A percentile compares a stretch with the other conserved stretches of the same genome.
Conservation (phyloP, 257 asterid genomes). For the Nicotiana knightiana region DNA sequence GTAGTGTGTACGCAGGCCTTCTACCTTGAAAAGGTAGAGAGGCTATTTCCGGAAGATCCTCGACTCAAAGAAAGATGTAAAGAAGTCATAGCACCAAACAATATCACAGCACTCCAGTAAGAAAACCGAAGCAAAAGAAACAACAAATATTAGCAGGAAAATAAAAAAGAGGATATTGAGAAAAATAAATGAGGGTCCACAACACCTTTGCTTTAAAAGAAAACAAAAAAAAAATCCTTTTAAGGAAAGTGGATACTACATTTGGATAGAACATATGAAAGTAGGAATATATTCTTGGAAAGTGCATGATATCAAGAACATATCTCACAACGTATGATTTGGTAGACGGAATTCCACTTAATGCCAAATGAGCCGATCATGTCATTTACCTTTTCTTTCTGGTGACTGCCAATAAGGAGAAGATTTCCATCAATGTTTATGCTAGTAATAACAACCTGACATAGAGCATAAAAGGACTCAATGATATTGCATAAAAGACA, state of each 20-base stretch:
- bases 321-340: not conserved
- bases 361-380: not conserved
- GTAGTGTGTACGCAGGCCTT: too few relatives aligned
- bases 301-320: not conserved
- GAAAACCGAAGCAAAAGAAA: too few relatives aligned
- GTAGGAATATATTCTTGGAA: not conserved
- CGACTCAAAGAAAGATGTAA: too few relatives aligned
- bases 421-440: slow-evolving; percentile 69
- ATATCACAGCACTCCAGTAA: too few relatives aligned
- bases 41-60: too few relatives aligned
- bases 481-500: slow-evolving; percentile 1
- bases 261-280: not conserved
- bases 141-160: too few relatives aligned
- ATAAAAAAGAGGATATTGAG: not conserved
- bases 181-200: not conserved
- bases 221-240: not conserved
- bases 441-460: slow-evolving; percentile 96
- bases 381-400: slow-evolving; percentile 64
- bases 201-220: not conserved
- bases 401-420: slow-evolving; percentile 88
- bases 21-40: too few relatives aligned
- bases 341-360: not conserved
- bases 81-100: too few relatives aligned
- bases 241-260: not conserved
- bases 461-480: slow-evolving; percentile 8